Percentiles rank a stretch among this genome's conserved stretches.
Conservation (phyloP, 2,329 filamentous ascomycete species). For the Diaporthe ampelina region DNA sequence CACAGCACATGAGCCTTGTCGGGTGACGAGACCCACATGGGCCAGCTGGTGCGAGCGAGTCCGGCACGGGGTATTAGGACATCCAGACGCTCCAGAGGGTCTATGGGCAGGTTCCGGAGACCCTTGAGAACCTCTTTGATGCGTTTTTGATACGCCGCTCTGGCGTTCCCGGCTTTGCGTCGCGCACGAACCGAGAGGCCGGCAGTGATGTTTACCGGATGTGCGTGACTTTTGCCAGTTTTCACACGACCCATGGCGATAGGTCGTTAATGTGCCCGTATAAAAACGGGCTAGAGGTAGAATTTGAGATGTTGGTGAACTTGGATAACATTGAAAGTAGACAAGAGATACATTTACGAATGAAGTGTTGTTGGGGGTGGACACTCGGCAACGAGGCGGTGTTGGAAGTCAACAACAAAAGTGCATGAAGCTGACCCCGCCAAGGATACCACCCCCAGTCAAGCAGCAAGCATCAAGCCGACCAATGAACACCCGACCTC, state of each 20-base stretch:
- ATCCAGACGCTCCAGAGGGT: conserved; percentile 23
- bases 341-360: background rate
- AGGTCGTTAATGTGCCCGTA: background rate
- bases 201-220: background rate
- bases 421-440: conserved; percentile 23
- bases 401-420: conserved; percentile 24
- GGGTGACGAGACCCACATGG: conserved; percentile 14
- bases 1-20: conserved; percentile 15
- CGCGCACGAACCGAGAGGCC: conserved; percentile 27
- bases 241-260: conserved; percentile 2
- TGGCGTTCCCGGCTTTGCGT: conserved; percentile 7
- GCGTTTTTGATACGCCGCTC: conserved; percentile 15
- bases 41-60: conserved; percentile 19
- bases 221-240: background rate
- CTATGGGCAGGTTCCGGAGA: conserved; percentile 1
- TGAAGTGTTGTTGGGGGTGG: conserved; percentile 7
- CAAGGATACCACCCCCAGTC: conserved; percentile 22
- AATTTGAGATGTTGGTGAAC: background rate
- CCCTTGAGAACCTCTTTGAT: conserved; percentile 10
- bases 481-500: conserved; percentile 8
- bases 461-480: background rate
- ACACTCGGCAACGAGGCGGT: background rate
- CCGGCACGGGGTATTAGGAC: conserved; percentile 12
- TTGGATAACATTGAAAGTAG: background rate
- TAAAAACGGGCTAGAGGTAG: background rate